phyloP scores from a whole-genome alignment of 306 rosid genomes.

The Cucumis hystrix region DNA sequence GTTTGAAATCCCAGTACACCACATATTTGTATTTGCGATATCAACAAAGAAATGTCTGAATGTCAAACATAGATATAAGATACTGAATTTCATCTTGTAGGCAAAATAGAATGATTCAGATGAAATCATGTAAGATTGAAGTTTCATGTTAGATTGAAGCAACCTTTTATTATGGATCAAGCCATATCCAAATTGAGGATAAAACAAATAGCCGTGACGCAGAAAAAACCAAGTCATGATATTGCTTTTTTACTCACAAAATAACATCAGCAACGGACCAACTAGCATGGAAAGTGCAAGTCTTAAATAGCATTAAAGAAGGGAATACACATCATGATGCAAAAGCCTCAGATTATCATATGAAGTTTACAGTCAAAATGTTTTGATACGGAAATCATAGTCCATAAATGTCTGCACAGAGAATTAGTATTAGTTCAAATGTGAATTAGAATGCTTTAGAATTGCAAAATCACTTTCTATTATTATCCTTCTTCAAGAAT shows the following conservation, averaged over 20 bases:
- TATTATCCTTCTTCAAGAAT: neutral
- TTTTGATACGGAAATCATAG: neutral
- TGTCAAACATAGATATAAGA: neutral
- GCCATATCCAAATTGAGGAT: neutral
- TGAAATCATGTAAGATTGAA: neutral
- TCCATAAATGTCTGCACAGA: neutral
- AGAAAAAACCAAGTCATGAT: neutral
- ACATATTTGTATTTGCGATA: neutral
- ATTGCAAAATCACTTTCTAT: neutral
- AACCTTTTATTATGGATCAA: neutral
- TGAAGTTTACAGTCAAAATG: neutral
- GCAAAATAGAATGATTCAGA: neutral
- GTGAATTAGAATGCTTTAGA: neutral
- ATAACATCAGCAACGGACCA: neutral
- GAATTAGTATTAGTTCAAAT: neutral
- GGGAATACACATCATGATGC: neutral
- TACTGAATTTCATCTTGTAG: neutral
- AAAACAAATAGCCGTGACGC: neutral
- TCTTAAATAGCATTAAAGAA: neutral
- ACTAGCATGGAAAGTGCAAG: neutral
- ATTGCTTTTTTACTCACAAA: neutral
- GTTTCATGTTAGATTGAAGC: neutral
- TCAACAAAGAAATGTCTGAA: no score
- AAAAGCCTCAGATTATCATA: neutral
- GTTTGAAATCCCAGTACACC: neutral